Base-by-base conservation (phyloP, 371 early-diverging fungal species). In the Parasitella parasitica region DNA sequence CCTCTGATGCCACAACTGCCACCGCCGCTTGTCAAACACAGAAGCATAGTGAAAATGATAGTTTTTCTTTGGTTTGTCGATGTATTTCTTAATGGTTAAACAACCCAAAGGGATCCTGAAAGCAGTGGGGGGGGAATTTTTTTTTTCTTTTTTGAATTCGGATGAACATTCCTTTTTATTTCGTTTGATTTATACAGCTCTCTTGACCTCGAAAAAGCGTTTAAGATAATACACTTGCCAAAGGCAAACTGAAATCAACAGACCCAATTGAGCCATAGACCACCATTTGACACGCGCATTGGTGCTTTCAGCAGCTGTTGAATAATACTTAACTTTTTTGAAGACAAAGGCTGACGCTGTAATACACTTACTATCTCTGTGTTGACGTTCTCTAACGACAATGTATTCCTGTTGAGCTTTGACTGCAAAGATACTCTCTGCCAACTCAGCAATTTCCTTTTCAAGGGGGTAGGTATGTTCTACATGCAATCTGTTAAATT, bases 381-480 rank as follows among this genome's bases (percentile, higher is more conserved):
- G 91, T 38, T 80, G 79, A 39, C 78, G 77, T 71, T 92, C 92
- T 57, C 92, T 78, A 16, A 71, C 75, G 24, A 86, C 77, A 63
- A 91, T 85, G 69, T 89, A 91, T 57, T 88, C 86, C 69, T 91
- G 91, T 64, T 92, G 89, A 57, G 87, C 89, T 66, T 82, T 84
- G 61, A 92, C 76, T 38, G 81, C 80, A 64, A 80, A 77, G 26
- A 92, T 77, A 53, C 83, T 84, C 24, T 85, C 81, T 22, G 86
- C 86, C 62, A 92, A 72, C 59, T 84, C 85, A 20, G 80, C 77
- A 51, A 92, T 85, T 65, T 89, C 90, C 15, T 74, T 72, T 66
- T 89, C 84, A 58, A 91, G 69, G 30, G 89, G 88, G 71, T 88
- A 84, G 28, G 77, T 78, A 43, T 80, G 75, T 54, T 67, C 86